Conservation (phyloP, 108 stramenopile species). For the Fragilaria radians region DNA sequence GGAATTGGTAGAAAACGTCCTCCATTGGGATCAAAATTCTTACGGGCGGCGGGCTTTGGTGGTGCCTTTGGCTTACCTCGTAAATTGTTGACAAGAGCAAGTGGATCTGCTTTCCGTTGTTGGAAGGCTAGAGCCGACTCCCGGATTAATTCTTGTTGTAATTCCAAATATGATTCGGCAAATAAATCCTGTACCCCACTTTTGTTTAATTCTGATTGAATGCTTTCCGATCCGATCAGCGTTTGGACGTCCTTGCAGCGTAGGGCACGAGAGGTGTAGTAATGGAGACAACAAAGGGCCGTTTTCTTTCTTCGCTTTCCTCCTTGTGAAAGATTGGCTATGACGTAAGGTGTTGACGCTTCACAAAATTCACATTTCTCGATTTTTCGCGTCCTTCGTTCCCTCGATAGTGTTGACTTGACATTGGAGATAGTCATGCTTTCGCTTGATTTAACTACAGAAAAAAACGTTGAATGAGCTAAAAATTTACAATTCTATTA, state of each 20-base stretch:
- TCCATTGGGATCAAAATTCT: constrained; percentile 21
- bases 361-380: too few species aligned
- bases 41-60: constrained; percentile 12
- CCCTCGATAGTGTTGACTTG: too few species aligned
- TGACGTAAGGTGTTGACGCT: too few species aligned
- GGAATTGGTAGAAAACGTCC: constrained; percentile 59
- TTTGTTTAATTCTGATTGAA: constrained; percentile 25
- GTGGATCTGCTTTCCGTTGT: constrained; percentile 29
- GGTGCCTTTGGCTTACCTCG: constrained; percentile 13
- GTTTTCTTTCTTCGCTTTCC: too few species aligned
- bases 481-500: too few species aligned
- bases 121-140: constrained; percentile 45
- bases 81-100: constrained; percentile 33
- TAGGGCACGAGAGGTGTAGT: constrained; percentile 65
- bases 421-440: too few species aligned
- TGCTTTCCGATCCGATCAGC: constrained; percentile 29
- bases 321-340: too few species aligned
- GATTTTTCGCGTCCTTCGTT: too few species aligned
- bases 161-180: constrained; percentile 57
- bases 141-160: constrained; percentile 51
- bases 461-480: too few species aligned
- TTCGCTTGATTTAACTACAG: too few species aligned
- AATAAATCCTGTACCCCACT: constrained; percentile 50
- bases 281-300: constrained; percentile 67
- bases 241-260: too few species aligned